Conservation (phyloP, 768 basidiomycete genomes). For the Lentinula lateritia region DNA sequence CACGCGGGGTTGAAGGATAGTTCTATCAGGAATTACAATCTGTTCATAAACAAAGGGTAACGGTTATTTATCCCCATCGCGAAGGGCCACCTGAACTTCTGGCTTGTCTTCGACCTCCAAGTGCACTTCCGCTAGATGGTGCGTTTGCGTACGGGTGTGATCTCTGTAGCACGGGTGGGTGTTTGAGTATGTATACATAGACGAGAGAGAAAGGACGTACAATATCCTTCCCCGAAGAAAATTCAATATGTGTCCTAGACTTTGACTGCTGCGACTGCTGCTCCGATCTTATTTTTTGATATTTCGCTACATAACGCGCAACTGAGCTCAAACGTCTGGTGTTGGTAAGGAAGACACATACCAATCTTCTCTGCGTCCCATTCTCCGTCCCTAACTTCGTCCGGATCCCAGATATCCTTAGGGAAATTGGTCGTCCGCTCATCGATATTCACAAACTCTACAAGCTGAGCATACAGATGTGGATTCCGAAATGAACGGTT, state of each 20-base stretch:
- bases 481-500: slow-evolving; percentile 94
- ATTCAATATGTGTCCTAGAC: slow-evolving; percentile 53
- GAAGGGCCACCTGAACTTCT: neutral
- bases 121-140: neutral
- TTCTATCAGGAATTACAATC: neutral
- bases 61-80: neutral
- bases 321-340: neutral
- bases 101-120: neutral
- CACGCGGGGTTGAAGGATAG: too few relatives aligned
- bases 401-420: slow-evolving; percentile 65
- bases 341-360: slow-evolving; percentile 36
- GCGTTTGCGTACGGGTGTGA: neutral
- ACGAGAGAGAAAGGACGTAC: neutral
- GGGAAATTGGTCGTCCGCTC: slow-evolving; percentile 86
- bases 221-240: slow-evolving; percentile 25
- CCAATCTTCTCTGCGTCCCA: slow-evolving; percentile 81
- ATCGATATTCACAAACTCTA: slow-evolving; percentile 83
- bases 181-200: neutral
- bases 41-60: neutral
- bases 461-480: slow-evolving; percentile 90
- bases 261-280: slow-evolving; percentile 31
- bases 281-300: slow-evolving; percentile 61
- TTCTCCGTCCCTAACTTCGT: slow-evolving; percentile 32
- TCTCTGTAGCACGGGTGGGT: neutral
- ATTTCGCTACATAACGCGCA: slow-evolving; percentile 37